Evolutionary conservation across 2,329 filamentous ascomycete species (phyloP).

Genomic region (Lasiodiplodia theobromae): DNA sequence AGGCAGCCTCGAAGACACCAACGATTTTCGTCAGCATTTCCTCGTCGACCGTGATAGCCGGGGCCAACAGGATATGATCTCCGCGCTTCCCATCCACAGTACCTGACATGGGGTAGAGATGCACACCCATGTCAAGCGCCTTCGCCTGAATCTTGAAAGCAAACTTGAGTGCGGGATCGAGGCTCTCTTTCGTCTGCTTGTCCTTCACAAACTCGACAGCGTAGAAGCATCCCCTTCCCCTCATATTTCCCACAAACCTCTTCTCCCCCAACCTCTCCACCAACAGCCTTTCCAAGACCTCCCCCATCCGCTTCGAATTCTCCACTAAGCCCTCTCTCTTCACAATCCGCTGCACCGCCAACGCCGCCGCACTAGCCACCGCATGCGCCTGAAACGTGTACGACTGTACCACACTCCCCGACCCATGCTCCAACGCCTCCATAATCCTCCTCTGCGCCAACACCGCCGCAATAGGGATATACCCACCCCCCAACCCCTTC

Average conservation of each 20-base stretch:
- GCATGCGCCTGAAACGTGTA: slow-evolving; percentile 68
- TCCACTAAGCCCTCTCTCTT: slow-evolving; percentile 63
- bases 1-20: too few species aligned
- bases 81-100: slow-evolving; percentile 65
- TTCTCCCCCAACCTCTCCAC: slow-evolving; percentile 52
- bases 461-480: slow-evolving; percentile 66
- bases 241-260: slow-evolving; percentile 65
- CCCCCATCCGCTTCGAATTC: slow-evolving; percentile 65
- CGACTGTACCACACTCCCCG: slow-evolving; percentile 62
- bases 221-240: slow-evolving; percentile 67
- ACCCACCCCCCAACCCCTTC: slow-evolving; percentile 73
- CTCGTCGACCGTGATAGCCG: slow-evolving; percentile 69
- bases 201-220: slow-evolving; percentile 66
- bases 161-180: slow-evolving; percentile 54
- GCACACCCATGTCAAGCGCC: slow-evolving; percentile 57
- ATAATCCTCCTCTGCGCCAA: slow-evolving; percentile 62
- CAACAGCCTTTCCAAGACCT: slow-evolving; percentile 55
- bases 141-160: slow-evolving; percentile 60
- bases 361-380: slow-evolving; percentile 65
- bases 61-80: slow-evolving; percentile 74
- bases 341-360: slow-evolving; percentile 69
- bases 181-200: slow-evolving; percentile 62
- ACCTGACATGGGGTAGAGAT: slow-evolving; percentile 69
- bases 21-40: slow-evolving; percentile 65
- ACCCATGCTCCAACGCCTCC: slow-evolving; percentile 53